Evolutionary conservation across 495 filamentous ascomycete genomes (phyloP), one percentile per base, ranked within the genome.

Genomic region (Neurospora sp.): DNA sequence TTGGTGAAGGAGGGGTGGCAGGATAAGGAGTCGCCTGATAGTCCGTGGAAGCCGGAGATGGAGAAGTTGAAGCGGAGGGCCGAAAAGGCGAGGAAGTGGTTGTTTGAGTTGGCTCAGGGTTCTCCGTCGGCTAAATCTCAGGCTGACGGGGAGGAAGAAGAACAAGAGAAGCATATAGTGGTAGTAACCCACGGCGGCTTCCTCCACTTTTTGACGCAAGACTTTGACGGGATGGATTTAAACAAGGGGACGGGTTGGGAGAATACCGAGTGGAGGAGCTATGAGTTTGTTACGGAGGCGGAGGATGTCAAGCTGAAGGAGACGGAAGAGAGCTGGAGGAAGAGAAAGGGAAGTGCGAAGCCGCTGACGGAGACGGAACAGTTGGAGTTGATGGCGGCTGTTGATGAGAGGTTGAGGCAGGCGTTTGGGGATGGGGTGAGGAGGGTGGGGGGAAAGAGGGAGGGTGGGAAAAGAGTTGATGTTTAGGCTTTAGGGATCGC

Each of bases 261-360:
- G 11, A 97, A 98, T 81, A 91, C 91, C 13, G 94, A 97, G 82
- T 92, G 86, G 78, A 89, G 94, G 70, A 89, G 88, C 9, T 98
- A 91, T 80, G 81, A 81, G 39, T 97, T 96, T 83, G 83, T 81
- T 34, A 28, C 28, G 0, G 48, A 62, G 4, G 48, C 48, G 45
- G 82, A 83, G 73, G 87, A 89, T 19, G 88, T 89, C 8, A 80
- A 91, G 39, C 76, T 92, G 38, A 73, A 83, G 73, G 89, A 92
- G 78, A 91, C 89, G 11, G 83, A 85, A 62, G 77, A 82, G 70
- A 89, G 90, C 71, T 88, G 91, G 77, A 83, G 81, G 66, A 73
- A 79, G 76, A 82, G 87, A 62, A 78, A 86, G 38, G 87, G 86
- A 9, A 83, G 74, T 24, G 81, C 84, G 72, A 86, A 82, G 69